These are phyloP conservation scores for Alternaria atra DNA, from an alignment of 2,329 filamentous ascomycete species.

Conservation along the genomic window DNA sequence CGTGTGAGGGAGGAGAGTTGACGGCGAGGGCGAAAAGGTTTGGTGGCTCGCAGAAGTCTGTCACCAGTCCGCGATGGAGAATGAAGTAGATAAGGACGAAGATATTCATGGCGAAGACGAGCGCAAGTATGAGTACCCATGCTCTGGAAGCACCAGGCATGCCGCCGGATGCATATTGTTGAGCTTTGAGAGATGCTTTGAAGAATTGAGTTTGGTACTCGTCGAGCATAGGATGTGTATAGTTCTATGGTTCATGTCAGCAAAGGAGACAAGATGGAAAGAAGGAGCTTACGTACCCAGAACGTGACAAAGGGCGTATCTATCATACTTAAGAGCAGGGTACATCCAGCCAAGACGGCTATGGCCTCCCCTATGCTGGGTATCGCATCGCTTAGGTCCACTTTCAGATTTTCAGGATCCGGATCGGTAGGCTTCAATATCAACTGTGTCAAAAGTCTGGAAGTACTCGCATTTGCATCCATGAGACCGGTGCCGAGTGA, in stretches of 20 bases:
- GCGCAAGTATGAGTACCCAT: conserved; percentile 72
- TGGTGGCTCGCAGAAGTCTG: conserved; percentile 80
- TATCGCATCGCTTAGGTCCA: conserved; percentile 59
- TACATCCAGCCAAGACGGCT: conserved; percentile 73
- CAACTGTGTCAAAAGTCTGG: conserved; percentile 56
- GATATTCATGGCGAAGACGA: conserved; percentile 73
- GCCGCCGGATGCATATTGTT: conserved; percentile 76
- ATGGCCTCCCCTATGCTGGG: conserved; percentile 79
- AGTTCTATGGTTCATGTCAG: conserved; percentile 49
- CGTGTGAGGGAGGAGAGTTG: conserved; percentile 66
- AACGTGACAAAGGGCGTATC: conserved; percentile 68
- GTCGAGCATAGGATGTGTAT: conserved; percentile 49
- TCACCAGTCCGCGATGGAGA: conserved; percentile 69
- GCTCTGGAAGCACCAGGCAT: conserved; percentile 67
- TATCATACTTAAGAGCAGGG: conserved; percentile 68
- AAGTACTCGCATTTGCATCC: conserved; percentile 56
- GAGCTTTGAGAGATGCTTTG: conserved; percentile 68
- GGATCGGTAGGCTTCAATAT: conserved; percentile 44
- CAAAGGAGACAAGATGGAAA: neutral
- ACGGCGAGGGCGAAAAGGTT: conserved; percentile 78
- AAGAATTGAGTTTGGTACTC: conserved; percentile 66
- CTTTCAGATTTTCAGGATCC: conserved; percentile 24
- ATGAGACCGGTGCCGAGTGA: conserved; percentile 55
- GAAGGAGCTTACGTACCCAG: conserved; percentile 42
- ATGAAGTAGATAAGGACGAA: conserved; percentile 72